Conservation (phyloP, 2,329 filamentous ascomycete species). For the Colletotrichum tropicale region DNA sequence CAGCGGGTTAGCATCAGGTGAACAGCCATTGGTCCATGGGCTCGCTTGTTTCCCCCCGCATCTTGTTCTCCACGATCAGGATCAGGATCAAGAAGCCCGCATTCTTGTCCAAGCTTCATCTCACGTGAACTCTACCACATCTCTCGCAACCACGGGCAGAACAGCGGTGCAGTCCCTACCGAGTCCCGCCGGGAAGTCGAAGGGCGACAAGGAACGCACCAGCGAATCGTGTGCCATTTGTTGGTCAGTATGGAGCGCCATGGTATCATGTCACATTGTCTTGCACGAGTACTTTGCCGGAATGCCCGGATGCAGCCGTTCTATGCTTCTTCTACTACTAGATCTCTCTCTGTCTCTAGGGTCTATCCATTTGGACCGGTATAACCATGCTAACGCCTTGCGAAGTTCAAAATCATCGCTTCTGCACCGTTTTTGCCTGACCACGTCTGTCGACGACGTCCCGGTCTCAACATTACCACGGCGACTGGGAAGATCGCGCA, state of each 20-base stretch:
- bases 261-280: background rate
- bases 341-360: background rate
- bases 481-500: background rate
- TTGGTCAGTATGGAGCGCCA: background rate
- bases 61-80: background rate
- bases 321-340: background rate
- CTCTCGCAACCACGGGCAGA: background rate
- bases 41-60: slow-evolving; percentile 14
- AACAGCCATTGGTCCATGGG: background rate
- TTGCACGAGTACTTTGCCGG: background rate
- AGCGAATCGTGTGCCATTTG: background rate
- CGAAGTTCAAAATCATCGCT: background rate
- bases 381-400: slow-evolving; percentile 16
- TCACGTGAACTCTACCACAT: background rate
- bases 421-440: background rate
- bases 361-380: background rate
- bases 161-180: background rate
- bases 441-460: background rate
- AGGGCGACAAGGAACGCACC: background rate
- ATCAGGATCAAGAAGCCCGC: background rate
- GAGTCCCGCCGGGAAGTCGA: background rate
- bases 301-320: slow-evolving; percentile 4
- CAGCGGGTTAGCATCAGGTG: background rate
- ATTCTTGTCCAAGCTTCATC: background rate
- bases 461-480: background rate